Percentiles rank a stretch among this genome's conserved stretches.
phyloP scores from a whole-genome alignment of 768 basidiomycete genomes.

The Boletus rex-veris region DNA sequence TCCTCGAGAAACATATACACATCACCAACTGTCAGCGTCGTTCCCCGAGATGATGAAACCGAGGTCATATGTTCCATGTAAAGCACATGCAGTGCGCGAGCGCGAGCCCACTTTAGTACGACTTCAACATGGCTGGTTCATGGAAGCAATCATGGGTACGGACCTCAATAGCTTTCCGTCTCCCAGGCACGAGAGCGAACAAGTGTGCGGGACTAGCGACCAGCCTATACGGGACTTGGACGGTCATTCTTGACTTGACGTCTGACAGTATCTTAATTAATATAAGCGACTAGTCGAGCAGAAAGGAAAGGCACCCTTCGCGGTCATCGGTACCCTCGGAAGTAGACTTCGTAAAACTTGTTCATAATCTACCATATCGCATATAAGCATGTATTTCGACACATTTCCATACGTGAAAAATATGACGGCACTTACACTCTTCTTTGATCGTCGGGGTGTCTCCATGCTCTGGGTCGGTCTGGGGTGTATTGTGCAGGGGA shows the following conservation, averaged over 20 bases:
- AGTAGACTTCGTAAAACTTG: conserved; percentile 35
- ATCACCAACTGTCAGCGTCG: conserved; percentile 37
- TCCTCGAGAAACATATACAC: conserved; percentile 46
- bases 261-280: conserved; percentile 25
- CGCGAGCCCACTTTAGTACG: conserved; percentile 41
- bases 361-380: conserved; percentile 30
- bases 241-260: conserved; percentile 30
- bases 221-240: conserved; percentile 38
- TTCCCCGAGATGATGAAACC: conserved; percentile 15
- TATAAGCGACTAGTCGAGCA: background rate
- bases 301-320: conserved; percentile 33
- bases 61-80: conserved; percentile 32
- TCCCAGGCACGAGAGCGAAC: conserved; percentile 36
- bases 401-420: background rate
- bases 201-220: conserved; percentile 35
- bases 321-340: conserved; percentile 42
- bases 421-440: conserved; percentile 15
- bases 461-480: background rate
- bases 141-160: conserved; percentile 8
- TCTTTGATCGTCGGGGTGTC: conserved; percentile 6
- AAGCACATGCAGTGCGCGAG: conserved; percentile 37
- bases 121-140: background rate
- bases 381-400: background rate
- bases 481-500: background rate
- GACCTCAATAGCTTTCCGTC: conserved; percentile 49